Evolutionary conservation across 441 rosid species (phyloP).

Genomic region (Mallotus repandus): DNA sequence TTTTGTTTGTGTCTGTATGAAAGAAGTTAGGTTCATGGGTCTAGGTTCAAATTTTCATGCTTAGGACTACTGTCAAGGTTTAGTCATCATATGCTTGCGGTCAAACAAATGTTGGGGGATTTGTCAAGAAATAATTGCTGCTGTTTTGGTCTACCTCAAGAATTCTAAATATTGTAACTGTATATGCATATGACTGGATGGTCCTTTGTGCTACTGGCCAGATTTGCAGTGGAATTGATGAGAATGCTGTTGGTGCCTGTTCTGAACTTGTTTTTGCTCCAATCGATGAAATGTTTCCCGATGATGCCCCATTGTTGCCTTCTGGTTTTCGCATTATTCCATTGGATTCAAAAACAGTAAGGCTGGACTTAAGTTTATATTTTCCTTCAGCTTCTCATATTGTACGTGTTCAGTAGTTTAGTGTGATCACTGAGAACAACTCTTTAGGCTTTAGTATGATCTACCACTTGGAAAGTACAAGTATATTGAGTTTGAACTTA

Average conservation of each 20-base stretch:
- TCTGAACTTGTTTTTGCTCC: slow-evolving; percentile 96
- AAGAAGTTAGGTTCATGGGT: not conserved
- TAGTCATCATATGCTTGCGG: not conserved
- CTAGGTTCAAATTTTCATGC: no score
- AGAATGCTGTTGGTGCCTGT: slow-evolving; percentile 87
- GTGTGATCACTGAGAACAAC: not conserved
- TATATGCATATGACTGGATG: not conserved
- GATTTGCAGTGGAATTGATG: slow-evolving; percentile 95
- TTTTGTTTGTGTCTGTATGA: not conserved
- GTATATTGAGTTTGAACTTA: not conserved
- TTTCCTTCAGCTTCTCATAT: not conserved
- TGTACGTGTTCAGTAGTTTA: not conserved
- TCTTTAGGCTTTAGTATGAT: not conserved
- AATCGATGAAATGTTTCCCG: slow-evolving; percentile 94
- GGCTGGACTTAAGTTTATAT: not conserved
- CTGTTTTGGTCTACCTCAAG: not conserved
- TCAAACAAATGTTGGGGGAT: not conserved
- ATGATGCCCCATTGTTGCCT: slow-evolving; percentile 92
- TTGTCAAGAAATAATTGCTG: not conserved
- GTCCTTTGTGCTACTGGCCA: slow-evolving; percentile 30
- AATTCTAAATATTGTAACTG: no score
- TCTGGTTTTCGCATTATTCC: slow-evolving; percentile 98
- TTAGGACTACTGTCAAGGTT: not conserved
- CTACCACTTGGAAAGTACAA: not conserved
- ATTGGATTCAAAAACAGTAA: slow-evolving; percentile 79